Base-by-base conservation (phyloP, 116 monocot species). In the Posidonia oceanica region DNA sequence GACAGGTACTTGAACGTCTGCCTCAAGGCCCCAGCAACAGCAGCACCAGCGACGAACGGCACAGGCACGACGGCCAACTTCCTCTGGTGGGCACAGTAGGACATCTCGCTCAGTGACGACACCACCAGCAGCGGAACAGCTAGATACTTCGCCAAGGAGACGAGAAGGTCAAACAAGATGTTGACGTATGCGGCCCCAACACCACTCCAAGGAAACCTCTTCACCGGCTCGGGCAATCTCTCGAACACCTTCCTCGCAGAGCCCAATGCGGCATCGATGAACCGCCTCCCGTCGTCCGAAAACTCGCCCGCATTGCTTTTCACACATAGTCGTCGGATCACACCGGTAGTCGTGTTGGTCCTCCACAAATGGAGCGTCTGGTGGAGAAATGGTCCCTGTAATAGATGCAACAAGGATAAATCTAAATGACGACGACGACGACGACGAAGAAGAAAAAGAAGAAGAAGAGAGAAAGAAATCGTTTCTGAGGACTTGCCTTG, bases 41-140 rank as follows among this genome's bases (percentile, higher is more conserved):
- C 81, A 67, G 88, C 73, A 38, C 88, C 91, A 53, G 63, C 51
- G 40, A 91, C 70, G 51, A 88, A 80, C 0, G 85, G 87, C 12
- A 88, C 53, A 3, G 88, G 88, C 48, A 91, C 74, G 52, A 82
- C n/a, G 5, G 39, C 22, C 88, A 88, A 75, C 62, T 83, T 87
- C 75, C 79, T 81, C 42, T 88, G 83, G 61, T 91, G 91, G 8
- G 83, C 91, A 65, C 88, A 91, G 22, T 87, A 91, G n/a, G 91
- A 91, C 85, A 91, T 87, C 80, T 91, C 91, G 41, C 91, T 88
- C 38, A 91, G 52, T 12, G 85, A 88, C 1, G 85, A 79, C 10
- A 88, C 14, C 17, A 75, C 85, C 48, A 91, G 75, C 18, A 91
- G 20, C 7, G 91, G 87, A 21, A 85, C 11, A 41, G 29, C 75